A percentile compares a stretch with the other conserved stretches of the same genome.
Conservation (phyloP, 352 stramenopile genomes). For the Plasmopara halstedii region DNA sequence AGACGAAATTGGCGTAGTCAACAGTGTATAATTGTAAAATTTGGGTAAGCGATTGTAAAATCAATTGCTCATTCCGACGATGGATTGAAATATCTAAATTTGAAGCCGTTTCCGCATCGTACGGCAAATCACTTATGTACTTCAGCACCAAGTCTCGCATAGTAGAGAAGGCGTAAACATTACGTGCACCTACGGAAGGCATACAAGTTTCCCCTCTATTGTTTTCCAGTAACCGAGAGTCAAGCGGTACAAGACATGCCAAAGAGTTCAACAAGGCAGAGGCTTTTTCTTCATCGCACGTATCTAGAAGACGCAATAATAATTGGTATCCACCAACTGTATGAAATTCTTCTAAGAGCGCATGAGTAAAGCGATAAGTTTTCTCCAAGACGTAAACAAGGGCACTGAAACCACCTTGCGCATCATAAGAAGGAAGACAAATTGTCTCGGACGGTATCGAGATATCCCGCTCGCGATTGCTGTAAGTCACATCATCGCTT, state of each 20-base stretch:
- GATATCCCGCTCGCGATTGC: not conserved
- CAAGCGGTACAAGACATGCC: conserved; percentile 48
- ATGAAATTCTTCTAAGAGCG: conserved; percentile 62
- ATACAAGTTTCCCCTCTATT: conserved; percentile 32
- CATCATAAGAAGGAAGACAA: conserved; percentile 41
- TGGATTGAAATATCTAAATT: conserved; percentile 2
- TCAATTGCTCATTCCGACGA: conserved; percentile 32
- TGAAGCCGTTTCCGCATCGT: not conserved
- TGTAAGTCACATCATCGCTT: not conserved
- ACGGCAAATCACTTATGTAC: conserved; percentile 26
- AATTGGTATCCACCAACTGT: conserved; percentile 53
- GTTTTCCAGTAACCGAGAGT: conserved; percentile 31
- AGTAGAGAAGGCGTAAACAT: conserved; percentile 48
- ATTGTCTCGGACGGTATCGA: conserved; percentile 12
- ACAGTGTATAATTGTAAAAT: conserved; percentile 67
- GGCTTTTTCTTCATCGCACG: conserved; percentile 32
- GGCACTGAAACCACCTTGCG: conserved; percentile 38
- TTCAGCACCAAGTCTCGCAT: conserved; percentile 64
- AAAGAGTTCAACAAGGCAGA: conserved; percentile 44
- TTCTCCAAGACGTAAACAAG: conserved; percentile 58
- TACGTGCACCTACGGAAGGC: conserved; percentile 43
- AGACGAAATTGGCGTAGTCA: conserved; percentile 64
- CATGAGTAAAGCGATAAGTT: conserved; percentile 48
- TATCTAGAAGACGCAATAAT: conserved; percentile 33
- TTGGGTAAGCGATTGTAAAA: conserved; percentile 55